A percentile compares a stretch with the other conserved stretches of the same genome.
phyloP scores from a whole-genome alignment of 139 green algal genomes.

The Chlorella ohadii region DNA sequence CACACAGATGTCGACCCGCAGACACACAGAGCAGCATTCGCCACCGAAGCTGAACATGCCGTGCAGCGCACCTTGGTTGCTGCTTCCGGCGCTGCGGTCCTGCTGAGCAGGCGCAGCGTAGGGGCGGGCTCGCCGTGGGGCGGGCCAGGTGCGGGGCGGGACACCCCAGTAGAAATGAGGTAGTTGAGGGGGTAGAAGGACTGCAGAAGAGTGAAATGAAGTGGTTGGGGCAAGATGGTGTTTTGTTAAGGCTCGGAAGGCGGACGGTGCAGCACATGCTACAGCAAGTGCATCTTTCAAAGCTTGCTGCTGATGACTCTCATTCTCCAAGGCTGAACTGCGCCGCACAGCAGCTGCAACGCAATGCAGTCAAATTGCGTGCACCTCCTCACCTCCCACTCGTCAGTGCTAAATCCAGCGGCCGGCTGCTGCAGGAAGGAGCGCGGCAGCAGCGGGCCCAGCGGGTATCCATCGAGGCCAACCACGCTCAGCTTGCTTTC shows the following conservation, averaged over 20 bases:
- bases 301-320: too few species aligned
- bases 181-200: slow-evolving; percentile 47
- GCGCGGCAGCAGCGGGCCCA: slow-evolving; percentile 23
- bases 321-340: too few species aligned
- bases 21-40: too few species aligned
- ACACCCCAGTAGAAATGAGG: slow-evolving; percentile 10
- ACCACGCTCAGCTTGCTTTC: slow-evolving; percentile 15
- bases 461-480: slow-evolving; percentile 21
- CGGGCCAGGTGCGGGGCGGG: slow-evolving; percentile 28
- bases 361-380: neutral
- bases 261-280: too few species aligned
- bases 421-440: neutral
- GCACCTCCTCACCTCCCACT: slow-evolving; percentile 26
- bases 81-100: neutral
- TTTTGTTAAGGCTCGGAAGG: too few species aligned
- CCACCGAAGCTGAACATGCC: too few species aligned
- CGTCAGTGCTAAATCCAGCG: neutral
- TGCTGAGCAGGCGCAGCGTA: slow-evolving; percentile 12
- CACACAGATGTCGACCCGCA: too few species aligned
- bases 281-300: too few species aligned
- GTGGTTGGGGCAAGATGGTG: too few species aligned
- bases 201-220: neutral
- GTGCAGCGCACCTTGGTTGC: neutral
- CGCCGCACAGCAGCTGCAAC: too few species aligned
- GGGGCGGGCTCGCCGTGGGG: neutral